Percentiles rank a stretch among this genome's conserved stretches.
These are phyloP conservation scores for Dryas integrifolia DNA, from an alignment of 331 rosid genomes.

Conservation along the genomic window DNA sequence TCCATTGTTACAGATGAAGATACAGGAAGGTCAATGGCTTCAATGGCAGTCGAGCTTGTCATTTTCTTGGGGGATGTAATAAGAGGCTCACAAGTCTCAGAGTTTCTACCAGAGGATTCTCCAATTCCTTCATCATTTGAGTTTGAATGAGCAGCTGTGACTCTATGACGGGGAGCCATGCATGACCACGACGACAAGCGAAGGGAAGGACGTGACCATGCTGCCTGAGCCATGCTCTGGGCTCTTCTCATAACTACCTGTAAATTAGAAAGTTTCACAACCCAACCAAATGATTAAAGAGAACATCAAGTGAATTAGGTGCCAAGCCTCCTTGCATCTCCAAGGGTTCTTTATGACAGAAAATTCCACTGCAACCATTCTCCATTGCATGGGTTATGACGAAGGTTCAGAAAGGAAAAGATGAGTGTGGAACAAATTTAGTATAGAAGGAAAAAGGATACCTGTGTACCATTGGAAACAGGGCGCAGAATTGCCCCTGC, in stretches of 20 bases:
- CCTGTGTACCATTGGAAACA: conserved; percentile 93
- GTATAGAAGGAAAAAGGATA: conserved; percentile 18
- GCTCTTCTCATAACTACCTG: conserved; percentile 94
- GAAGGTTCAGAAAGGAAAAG: not conserved
- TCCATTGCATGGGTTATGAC: too few relatives aligned
- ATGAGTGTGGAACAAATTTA: not conserved
- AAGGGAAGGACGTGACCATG: conserved; percentile 83
- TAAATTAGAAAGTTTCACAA: conserved; percentile 19
- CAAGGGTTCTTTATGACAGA: not conserved
- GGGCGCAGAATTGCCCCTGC: conserved; percentile 95
- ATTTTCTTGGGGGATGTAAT: conserved; percentile 41
- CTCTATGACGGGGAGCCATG: conserved; percentile 80
- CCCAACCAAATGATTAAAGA: conserved; percentile 1
- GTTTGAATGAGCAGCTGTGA: conserved; percentile 37
- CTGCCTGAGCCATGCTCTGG: conserved; percentile 92
- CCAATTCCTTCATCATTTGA: conserved; percentile 38
- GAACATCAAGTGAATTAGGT: not conserved
- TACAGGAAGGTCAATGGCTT: conserved; percentile 50
- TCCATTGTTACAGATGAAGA: conserved; percentile 54
- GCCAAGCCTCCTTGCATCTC: not conserved
- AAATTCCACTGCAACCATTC: not conserved
- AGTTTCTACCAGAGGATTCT: conserved; percentile 27
- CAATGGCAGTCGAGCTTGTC: conserved; percentile 33
- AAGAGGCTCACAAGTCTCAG: conserved; percentile 48
- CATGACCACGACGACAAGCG: conserved; percentile 80